These are phyloP conservation scores for Ogataea wickerhamii DNA, from an alignment of 805 yeast genomes.

Conservation along the genomic window DNA sequence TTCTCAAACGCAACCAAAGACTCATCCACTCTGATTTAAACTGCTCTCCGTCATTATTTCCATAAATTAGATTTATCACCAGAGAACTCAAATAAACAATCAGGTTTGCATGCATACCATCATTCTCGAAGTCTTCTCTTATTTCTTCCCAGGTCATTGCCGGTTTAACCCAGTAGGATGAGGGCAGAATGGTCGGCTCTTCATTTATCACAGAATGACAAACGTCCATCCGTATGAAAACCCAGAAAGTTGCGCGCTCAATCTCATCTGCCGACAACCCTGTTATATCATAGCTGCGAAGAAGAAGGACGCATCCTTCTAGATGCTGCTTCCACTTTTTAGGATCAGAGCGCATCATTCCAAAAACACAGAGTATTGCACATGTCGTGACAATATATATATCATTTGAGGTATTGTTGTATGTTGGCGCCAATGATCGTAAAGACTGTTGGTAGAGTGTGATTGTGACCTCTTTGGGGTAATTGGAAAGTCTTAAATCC, in stretches of 20 bases:
- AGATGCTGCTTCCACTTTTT: slow-evolving; percentile 39
- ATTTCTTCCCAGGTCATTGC: slow-evolving; percentile 22
- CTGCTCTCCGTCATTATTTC: slow-evolving; percentile 23
- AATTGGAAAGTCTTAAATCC: slow-evolving; percentile 14
- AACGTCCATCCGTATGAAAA: slow-evolving; percentile 41
- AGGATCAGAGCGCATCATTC: slow-evolving; percentile 42
- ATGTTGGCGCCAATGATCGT: slow-evolving; percentile 24
- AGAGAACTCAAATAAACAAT: slow-evolving; percentile 37
- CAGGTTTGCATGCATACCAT: slow-evolving; percentile 37
- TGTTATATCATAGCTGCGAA: slow-evolving; percentile 34
- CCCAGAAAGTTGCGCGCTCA: slow-evolving; percentile 40
- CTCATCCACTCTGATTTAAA: slow-evolving; percentile 36
- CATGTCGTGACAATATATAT: slow-evolving; percentile 34
- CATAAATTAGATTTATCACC: slow-evolving; percentile 33
- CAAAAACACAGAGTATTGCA: slow-evolving; percentile 40
- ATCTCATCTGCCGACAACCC: slow-evolving; percentile 32
- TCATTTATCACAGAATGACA: slow-evolving; percentile 39
- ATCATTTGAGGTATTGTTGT: slow-evolving; percentile 13
- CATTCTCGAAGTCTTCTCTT: slow-evolving; percentile 22
- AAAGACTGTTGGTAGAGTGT: slow-evolving; percentile 34
- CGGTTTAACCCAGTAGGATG: slow-evolving; percentile 35
- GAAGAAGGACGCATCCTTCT: slow-evolving; percentile 39
- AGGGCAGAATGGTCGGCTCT: slow-evolving; percentile 34
- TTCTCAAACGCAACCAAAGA: slow-evolving; percentile 35
- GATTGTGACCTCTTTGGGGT: slow-evolving; percentile 23